phyloP scores from a whole-genome alignment of 106 monocot genomes.

The Dactylorhiza incarnata region DNA sequence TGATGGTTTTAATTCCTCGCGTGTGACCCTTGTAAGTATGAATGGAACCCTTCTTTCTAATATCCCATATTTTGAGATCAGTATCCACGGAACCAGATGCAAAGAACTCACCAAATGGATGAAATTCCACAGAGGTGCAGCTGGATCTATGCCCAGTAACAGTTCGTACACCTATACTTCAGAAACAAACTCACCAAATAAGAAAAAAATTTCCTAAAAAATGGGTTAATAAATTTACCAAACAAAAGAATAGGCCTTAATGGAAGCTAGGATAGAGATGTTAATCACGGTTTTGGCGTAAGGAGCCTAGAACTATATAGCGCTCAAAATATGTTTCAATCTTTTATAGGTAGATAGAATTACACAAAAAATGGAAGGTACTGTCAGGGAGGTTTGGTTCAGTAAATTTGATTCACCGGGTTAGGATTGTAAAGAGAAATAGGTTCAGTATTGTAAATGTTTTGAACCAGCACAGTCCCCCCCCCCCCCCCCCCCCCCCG shows the following conservation, averaged over 20 bases:
- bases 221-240: not conserved
- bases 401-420: too few species aligned
- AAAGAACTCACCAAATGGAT: constrained; percentile 96
- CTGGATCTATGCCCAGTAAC: constrained; percentile 70
- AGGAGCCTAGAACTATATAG: not conserved
- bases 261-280: not conserved
- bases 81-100: constrained; percentile 85
- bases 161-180: constrained; percentile 67
- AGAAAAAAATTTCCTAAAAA: not conserved
- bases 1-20: constrained; percentile 58
- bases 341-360: not conserved
- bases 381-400: too few species aligned
- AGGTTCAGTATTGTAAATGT: too few species aligned
- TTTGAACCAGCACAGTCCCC: too few species aligned
- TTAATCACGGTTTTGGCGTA: not conserved
- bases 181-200: constrained; percentile 13
- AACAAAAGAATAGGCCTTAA: not conserved
- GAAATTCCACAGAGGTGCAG: constrained; percentile 74
- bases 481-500: too few species aligned
- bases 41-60: constrained; percentile 84
- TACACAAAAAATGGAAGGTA: too few species aligned
- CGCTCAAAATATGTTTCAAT: not conserved
- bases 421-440: too few species aligned
- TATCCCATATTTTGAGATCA: constrained; percentile 98
- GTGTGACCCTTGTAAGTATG: constrained; percentile 91